Conservation (phyloP, 2,329 filamentous ascomycete species). For the Aspergillus calidoustus region DNA sequence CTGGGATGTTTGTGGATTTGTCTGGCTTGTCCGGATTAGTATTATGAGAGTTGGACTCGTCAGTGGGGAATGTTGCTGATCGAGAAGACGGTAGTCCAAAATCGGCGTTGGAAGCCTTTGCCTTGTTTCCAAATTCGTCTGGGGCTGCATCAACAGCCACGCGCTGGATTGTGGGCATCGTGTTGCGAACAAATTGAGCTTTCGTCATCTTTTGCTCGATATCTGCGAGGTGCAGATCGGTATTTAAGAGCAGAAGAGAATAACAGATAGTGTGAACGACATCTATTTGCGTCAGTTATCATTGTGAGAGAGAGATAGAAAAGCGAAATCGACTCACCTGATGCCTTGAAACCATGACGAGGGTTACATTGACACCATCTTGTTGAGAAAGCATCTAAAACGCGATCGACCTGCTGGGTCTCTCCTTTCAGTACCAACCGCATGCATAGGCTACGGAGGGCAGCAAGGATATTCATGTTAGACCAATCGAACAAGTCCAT, state of each 20-base stretch:
- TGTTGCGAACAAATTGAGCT: constrained; percentile 94
- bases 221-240: constrained; percentile 91
- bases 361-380: constrained; percentile 95
- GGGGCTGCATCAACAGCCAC: constrained; percentile 74
- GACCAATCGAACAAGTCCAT: constrained; percentile 91
- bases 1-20: constrained; percentile 23
- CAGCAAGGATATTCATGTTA: constrained; percentile 76
- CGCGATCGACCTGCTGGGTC: constrained; percentile 94
- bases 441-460: constrained; percentile 79
- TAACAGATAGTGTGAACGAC: constrained; percentile 98
- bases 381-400: constrained; percentile 84
- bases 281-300: constrained; percentile 58
- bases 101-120: constrained; percentile 50
- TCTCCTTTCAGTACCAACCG: constrained; percentile 85
- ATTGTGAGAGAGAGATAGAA: neutral
- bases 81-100: constrained; percentile 15
- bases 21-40: constrained; percentile 29
- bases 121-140: constrained; percentile 63
- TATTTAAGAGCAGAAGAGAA: constrained; percentile 92
- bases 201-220: constrained; percentile 97
- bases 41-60: constrained; percentile 25
- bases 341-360: constrained; percentile 88
- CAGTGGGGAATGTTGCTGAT: constrained; percentile 16
- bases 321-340: constrained; percentile 60
- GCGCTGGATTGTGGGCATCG: constrained; percentile 83